These are phyloP conservation scores for Ceraceosorus guamensis DNA, from an alignment of 1,284 basidiomycete species.

Conservation along the genomic window DNA sequence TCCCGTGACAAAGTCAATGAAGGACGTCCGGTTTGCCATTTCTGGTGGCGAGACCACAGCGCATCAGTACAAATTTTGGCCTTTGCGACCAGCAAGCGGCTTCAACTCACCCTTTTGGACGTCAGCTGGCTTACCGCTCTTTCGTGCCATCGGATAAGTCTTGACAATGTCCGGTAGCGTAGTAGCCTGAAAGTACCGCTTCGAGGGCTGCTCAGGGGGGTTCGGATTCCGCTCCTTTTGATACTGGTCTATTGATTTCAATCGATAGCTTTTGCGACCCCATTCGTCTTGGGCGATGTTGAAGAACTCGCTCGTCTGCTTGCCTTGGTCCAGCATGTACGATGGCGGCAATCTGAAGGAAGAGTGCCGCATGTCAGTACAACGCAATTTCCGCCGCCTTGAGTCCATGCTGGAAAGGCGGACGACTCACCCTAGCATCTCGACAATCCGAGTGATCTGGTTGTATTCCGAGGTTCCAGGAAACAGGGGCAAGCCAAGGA, in stretches of 20 bases:
- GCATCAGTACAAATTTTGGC: background rate
- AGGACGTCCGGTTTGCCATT: slow-evolving; percentile 82
- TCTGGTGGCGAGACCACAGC: slow-evolving; percentile 54
- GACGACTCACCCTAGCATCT: slow-evolving; percentile 86
- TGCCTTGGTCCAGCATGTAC: slow-evolving; percentile 91
- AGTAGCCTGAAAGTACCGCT: slow-evolving; percentile 95
- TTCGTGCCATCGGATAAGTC: slow-evolving; percentile 77
- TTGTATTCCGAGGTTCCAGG: slow-evolving; percentile 99
- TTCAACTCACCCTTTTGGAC: slow-evolving; percentile 71
- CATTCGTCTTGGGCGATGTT: slow-evolving; percentile 70
- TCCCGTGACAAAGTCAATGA: slow-evolving; percentile 96
- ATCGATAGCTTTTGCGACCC: slow-evolving; percentile 75
- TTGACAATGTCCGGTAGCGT: slow-evolving; percentile 92
- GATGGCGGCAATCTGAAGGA: slow-evolving; percentile 67
- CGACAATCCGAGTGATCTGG: slow-evolving; percentile 89
- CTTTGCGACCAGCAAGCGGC: slow-evolving; percentile 15
- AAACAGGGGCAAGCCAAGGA: slow-evolving; percentile 90
- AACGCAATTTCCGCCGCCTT: background rate
- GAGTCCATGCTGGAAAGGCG: slow-evolving; percentile 3
- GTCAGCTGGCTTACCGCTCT: slow-evolving; percentile 72
- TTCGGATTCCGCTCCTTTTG: slow-evolving; percentile 72
- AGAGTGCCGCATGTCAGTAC: background rate
- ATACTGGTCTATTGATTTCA: slow-evolving; percentile 92
- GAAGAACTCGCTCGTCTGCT: slow-evolving; percentile 92
- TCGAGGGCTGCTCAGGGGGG: slow-evolving; percentile 89